A percentile compares a stretch with the other conserved stretches of the same genome.
Conservation (phyloP, 2,329 filamentous ascomycete genomes). For the Sclerotinia nivalis region DNA sequence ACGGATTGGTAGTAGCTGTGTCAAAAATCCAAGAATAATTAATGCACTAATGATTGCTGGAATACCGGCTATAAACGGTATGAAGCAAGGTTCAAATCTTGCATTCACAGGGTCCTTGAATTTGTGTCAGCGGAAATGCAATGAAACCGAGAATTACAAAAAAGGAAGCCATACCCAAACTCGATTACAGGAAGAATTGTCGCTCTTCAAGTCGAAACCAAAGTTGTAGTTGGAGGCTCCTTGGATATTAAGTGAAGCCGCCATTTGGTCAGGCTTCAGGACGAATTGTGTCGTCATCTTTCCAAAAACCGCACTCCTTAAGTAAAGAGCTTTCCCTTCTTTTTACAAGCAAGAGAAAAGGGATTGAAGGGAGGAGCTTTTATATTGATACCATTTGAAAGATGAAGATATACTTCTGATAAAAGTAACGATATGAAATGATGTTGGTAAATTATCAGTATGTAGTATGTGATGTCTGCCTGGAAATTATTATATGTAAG, state of each 20-base stretch:
- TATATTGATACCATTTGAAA: background rate
- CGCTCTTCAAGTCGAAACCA: background rate
- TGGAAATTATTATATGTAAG: background rate
- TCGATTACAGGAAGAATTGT: slow-evolving; percentile 18
- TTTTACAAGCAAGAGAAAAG: background rate
- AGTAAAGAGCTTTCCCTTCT: background rate
- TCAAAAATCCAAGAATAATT: slow-evolving; percentile 37
- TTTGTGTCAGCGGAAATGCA: slow-evolving; percentile 4
- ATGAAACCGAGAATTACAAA: background rate
- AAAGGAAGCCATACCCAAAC: slow-evolving; percentile 26
- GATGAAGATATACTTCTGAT: slow-evolving; percentile 4
- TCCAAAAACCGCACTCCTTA: background rate
- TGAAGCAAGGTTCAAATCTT: slow-evolving; percentile 34
- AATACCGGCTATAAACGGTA: slow-evolving; percentile 37
- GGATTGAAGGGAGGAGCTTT: background rate
- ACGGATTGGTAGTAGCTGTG: slow-evolving; percentile 34
- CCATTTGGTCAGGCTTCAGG: slow-evolving; percentile 2
- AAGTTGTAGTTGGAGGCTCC: background rate
- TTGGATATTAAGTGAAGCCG: slow-evolving; percentile 1
- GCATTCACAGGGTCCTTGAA: slow-evolving; percentile 38
- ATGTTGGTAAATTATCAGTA: background rate
- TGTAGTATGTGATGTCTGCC: background rate
- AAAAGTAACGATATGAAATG: background rate
- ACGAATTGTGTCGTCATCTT: slow-evolving; percentile 1
- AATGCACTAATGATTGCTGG: slow-evolving; percentile 37